phyloP scores from a whole-genome alignment of 75 land plant species.

The Chamaecyparis obtusa region DNA sequence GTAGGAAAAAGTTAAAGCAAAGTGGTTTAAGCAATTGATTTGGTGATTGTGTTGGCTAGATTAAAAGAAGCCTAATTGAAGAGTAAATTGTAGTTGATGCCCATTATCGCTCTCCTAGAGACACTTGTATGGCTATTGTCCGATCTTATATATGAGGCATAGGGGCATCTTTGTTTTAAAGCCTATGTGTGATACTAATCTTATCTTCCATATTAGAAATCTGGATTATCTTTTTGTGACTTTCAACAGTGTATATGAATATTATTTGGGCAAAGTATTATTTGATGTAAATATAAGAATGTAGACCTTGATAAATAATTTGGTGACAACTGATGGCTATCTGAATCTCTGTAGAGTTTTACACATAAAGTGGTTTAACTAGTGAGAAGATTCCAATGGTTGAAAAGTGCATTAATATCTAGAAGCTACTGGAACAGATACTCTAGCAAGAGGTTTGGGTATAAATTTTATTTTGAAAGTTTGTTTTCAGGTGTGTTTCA shows the following conservation, averaged over 20 bases:
- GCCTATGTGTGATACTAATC: not conserved
- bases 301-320: no score
- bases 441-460: not conserved
- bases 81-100: not conserved
- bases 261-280: not conserved
- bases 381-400: not conserved
- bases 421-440: not conserved
- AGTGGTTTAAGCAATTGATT: not conserved
- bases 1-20: not conserved
- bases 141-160: not conserved
- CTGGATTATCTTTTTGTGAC: not conserved
- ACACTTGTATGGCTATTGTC: not conserved
- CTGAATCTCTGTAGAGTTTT: no score
- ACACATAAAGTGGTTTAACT: not conserved
- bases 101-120: not conserved
- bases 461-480: not conserved
- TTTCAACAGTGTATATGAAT: not conserved
- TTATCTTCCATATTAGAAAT: not conserved
- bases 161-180: not conserved
- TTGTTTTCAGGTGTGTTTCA: not conserved
- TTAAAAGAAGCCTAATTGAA: not conserved
- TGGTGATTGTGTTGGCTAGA: not conserved
- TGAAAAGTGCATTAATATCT: not conserved
- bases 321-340: not conserved
- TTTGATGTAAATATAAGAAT: not conserved